A percentile compares a stretch with the other conserved stretches of the same genome.
Evolutionary conservation across 208 protist species (phyloP).

Genomic region (Acanthamoeba triangularis): DNA sequence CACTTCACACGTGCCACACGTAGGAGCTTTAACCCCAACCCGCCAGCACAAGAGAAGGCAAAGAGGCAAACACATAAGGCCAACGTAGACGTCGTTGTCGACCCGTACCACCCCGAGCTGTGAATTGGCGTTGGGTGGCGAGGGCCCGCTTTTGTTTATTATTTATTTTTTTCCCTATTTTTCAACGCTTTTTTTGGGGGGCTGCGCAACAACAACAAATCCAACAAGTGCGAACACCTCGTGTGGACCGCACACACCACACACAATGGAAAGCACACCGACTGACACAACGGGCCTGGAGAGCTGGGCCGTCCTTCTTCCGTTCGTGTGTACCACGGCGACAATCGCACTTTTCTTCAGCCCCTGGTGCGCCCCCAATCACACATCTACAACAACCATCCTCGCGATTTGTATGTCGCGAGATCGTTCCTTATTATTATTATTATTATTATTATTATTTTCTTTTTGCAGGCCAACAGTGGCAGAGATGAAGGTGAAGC

Average conservation of each 20-base stretch:
- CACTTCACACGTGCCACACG: too few species aligned
- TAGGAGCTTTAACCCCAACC: background rate
- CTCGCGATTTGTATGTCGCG: background rate
- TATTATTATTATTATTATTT: background rate
- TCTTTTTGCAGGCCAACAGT: background rate
- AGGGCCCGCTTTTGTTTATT: background rate
- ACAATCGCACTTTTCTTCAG: constrained; percentile 20
- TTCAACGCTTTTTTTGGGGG: background rate
- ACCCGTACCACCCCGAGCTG: background rate
- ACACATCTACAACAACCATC: background rate
- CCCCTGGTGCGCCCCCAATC: background rate
- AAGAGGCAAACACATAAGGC: background rate
- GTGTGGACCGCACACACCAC: background rate
- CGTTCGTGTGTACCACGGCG: constrained; percentile 9
- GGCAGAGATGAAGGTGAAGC: constrained; percentile 29
- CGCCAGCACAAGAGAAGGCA: background rate
- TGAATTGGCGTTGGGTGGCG: too few species aligned
- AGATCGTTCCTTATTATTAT: background rate
- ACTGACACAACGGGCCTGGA: background rate
- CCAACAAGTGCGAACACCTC: too few species aligned
- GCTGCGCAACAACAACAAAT: too few species aligned
- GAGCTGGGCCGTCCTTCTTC: constrained; percentile 2
- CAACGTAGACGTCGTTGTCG: background rate
- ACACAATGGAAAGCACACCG: background rate
- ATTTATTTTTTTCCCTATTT: background rate